Conservation (phyloP, 2,329 filamentous ascomycete species). For the Fusarium xyrophilum region DNA sequence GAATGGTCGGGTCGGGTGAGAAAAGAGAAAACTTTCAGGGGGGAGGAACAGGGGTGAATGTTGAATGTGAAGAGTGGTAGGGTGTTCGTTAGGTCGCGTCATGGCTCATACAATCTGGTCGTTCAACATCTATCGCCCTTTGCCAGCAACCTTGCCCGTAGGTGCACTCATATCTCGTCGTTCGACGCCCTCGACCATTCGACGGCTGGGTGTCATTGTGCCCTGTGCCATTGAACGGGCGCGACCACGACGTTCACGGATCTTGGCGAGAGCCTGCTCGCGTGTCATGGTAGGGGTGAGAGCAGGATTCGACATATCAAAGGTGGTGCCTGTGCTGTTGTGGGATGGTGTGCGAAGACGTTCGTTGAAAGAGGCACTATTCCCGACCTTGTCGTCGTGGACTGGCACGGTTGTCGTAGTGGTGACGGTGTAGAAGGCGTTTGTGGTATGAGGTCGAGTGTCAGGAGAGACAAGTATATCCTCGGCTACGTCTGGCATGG, state of each 20-base stretch:
- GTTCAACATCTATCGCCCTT: constrained; percentile 21
- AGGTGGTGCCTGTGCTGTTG: constrained; percentile 48
- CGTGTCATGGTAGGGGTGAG: constrained; percentile 72
- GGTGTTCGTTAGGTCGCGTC: constrained; percentile 37
- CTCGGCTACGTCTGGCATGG: constrained; percentile 39
- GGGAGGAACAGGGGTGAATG: neutral
- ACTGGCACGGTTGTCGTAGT: constrained; percentile 62
- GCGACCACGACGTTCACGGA: constrained; percentile 73
- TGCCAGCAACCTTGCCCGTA: constrained; percentile 43
- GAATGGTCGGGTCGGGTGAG: neutral
- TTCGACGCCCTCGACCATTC: constrained; percentile 59
- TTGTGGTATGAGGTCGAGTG: constrained; percentile 55
- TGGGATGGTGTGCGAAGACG: constrained; percentile 55
- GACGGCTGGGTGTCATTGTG: constrained; percentile 62
- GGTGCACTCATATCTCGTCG: constrained; percentile 60
- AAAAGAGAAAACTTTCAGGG: neutral
- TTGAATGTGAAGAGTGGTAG: constrained; percentile 16
- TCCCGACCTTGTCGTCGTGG: constrained; percentile 51
- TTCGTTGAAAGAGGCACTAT: constrained; percentile 53
- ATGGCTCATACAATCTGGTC: constrained; percentile 14
- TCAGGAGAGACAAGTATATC: constrained; percentile 34
- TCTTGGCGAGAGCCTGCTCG: constrained; percentile 77
- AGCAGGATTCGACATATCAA: constrained; percentile 64
- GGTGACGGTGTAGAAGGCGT: constrained; percentile 56
- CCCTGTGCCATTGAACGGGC: constrained; percentile 72